A percentile compares a stretch with the other conserved stretches of the same genome.
Evolutionary conservation across 352 stramenopile species (phyloP).

Genomic region (Pythium coloratum): DNA sequence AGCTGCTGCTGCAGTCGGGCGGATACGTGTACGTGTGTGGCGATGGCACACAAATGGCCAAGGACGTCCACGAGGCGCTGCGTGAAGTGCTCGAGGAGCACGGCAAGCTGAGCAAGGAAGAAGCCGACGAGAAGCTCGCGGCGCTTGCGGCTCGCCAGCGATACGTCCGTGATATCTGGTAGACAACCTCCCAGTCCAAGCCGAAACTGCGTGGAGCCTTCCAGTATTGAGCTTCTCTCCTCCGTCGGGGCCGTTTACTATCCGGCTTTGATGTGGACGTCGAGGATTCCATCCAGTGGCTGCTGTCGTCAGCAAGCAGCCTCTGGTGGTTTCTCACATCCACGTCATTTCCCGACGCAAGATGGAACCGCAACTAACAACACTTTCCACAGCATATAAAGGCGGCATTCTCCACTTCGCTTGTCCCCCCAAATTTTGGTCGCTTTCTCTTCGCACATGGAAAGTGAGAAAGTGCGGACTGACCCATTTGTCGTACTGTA

Average conservation of each 20-base stretch:
- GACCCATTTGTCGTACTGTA: neutral
- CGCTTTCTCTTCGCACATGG: neutral
- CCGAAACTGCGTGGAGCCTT: too few species aligned
- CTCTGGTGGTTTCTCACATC: neutral
- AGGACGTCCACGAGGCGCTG: constrained; percentile 91
- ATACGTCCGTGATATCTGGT: constrained; percentile 92
- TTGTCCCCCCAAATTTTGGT: neutral
- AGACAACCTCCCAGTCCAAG: constrained; percentile 2
- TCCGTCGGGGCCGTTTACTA: neutral
- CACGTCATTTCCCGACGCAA: neutral
- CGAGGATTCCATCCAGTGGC: neutral
- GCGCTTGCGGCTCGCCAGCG: constrained; percentile 65
- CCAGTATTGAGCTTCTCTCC: neutral
- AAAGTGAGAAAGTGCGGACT: neutral
- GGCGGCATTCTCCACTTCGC: neutral
- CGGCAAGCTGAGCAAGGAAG: constrained; percentile 48
- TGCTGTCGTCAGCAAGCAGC: neutral
- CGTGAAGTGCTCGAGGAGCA: constrained; percentile 74
- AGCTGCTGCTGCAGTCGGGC: constrained; percentile 74
- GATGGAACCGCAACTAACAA: neutral
- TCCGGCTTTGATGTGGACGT: neutral
- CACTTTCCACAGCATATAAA: too few species aligned
- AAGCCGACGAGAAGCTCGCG: constrained; percentile 59
- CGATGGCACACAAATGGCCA: constrained; percentile 94
- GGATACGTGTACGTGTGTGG: constrained; percentile 95